Percentiles rank a stretch among this genome's conserved stretches.
These are phyloP conservation scores for Botrytis paeoniae DNA, from an alignment of 2,329 filamentous ascomycete genomes.

Conservation along the genomic window DNA sequence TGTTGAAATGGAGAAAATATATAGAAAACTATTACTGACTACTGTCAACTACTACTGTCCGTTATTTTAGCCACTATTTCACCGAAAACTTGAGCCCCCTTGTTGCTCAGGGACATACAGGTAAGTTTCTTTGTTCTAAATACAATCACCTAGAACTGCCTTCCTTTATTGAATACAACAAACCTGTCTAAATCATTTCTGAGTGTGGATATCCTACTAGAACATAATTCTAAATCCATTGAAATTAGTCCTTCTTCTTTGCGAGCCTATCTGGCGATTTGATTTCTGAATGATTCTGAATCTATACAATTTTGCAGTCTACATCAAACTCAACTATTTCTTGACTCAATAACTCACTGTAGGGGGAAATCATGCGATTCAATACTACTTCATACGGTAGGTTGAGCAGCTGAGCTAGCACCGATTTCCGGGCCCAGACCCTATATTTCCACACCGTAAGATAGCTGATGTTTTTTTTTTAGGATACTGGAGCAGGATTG, in stretches of 20 bases:
- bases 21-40: background rate
- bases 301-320: background rate
- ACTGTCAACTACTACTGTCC: background rate
- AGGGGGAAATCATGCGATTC: background rate
- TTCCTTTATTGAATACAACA: background rate
- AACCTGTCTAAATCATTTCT: background rate
- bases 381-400: background rate
- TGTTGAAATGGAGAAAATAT: background rate
- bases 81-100: background rate
- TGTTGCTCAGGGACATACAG: background rate
- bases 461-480: background rate
- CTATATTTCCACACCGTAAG: background rate
- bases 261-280: too few relatives aligned
- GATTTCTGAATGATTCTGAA: background rate
- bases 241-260: background rate
- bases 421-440: too few relatives aligned
- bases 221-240: background rate
- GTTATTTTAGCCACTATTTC: background rate
- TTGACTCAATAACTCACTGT: background rate
- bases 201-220: background rate
- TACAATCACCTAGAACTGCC: background rate
- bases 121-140: background rate
- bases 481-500: background rate
- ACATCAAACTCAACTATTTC: background rate
- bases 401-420: background rate